Percentiles rank a stretch among this genome's conserved stretches.
Conservation (phyloP, 352 stramenopile genomes). For the Phytopythium delawarense region DNA sequence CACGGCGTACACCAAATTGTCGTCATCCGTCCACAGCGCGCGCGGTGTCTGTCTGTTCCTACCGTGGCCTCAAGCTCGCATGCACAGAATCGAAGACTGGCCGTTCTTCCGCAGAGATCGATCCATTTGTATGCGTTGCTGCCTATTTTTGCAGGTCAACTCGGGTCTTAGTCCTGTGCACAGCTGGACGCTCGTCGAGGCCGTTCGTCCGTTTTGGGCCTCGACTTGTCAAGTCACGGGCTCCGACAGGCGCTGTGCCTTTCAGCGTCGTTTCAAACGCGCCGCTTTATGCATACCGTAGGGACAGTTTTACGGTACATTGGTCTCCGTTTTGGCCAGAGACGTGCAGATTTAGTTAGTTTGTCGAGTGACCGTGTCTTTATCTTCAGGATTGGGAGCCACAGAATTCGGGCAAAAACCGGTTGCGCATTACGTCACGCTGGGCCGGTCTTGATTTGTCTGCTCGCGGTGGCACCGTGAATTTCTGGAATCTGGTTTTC, state of each 20-base stretch:
- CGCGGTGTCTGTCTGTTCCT: neutral
- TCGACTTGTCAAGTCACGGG: neutral
- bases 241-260: neutral
- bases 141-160: slow-evolving; percentile 2
- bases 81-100: neutral
- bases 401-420: neutral
- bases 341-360: slow-evolving; percentile 1
- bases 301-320: neutral
- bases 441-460: neutral
- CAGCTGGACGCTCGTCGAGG: neutral
- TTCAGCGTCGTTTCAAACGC: neutral
- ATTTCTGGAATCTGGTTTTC: neutral
- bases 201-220: neutral
- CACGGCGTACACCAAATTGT: neutral
- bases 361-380: neutral
- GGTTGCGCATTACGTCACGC: neutral
- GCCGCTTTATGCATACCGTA: slow-evolving; percentile 1
- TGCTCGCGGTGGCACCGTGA: neutral
- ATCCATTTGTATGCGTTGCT: neutral
- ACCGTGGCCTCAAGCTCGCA: neutral
- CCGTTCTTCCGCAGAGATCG: neutral
- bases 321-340: neutral
- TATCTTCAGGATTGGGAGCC: slow-evolving; percentile 7
- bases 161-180: neutral
- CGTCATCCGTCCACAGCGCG: neutral